These are phyloP conservation scores for Gymnopilus junonius DNA, from an alignment of 768 basidiomycete genomes.

Conservation along the genomic window DNA sequence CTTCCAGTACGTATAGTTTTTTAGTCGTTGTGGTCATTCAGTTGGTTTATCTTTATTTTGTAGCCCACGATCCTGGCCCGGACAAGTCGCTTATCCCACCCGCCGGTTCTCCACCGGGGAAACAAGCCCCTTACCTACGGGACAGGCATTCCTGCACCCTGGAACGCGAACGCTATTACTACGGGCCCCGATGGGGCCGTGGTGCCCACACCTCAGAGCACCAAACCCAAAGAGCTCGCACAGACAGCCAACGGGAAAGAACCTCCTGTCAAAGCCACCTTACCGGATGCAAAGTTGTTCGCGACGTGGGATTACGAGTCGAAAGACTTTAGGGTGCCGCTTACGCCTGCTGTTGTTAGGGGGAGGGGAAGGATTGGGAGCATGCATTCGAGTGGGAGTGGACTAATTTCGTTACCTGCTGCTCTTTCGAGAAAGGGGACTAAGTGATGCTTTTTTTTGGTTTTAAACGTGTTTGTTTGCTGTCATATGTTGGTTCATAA, in stretches of 20 bases:
- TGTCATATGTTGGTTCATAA: neutral
- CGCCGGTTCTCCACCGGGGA: conserved; percentile 63
- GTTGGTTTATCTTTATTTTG: neutral
- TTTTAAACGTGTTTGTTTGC: neutral
- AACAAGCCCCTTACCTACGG: conserved; percentile 52
- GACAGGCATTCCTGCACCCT: conserved; percentile 51
- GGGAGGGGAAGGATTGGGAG: conserved; percentile 38
- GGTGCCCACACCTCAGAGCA: conserved; percentile 30
- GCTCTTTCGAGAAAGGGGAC: conserved; percentile 20
- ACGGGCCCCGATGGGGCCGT: conserved; percentile 27
- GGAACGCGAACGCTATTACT: conserved; percentile 49
- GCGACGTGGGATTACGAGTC: conserved; percentile 63
- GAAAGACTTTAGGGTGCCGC: conserved; percentile 49
- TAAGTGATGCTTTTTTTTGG: conserved; percentile 16
- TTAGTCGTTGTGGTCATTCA: neutral
- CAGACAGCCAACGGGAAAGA: conserved; percentile 31
- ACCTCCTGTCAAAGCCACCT: conserved; percentile 33
- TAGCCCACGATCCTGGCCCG: conserved; percentile 62
- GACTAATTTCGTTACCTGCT: conserved; percentile 24
- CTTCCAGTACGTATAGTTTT: conserved; percentile 59
- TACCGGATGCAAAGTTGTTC: conserved; percentile 57
- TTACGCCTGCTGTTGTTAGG: conserved; percentile 27
- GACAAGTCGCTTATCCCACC: conserved; percentile 67
- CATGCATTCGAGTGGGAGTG: conserved; percentile 26
- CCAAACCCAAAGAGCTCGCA: conserved; percentile 32